Percentiles rank a stretch among this genome's conserved stretches.
Conservation (phyloP, 176 grass and related monocot species). For the Juncus inflexus region DNA sequence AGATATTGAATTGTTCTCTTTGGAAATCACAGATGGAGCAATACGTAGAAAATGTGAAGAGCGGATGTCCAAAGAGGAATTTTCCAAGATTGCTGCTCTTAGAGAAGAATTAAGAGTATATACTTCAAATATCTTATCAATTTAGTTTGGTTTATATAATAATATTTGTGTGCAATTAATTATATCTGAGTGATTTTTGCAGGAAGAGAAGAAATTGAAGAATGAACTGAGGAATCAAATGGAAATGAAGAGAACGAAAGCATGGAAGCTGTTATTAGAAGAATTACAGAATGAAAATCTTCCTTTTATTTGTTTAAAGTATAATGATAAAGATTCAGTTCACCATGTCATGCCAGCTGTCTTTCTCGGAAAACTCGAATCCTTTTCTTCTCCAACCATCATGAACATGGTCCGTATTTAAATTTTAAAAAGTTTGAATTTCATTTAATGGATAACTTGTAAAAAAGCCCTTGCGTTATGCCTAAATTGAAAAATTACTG, state of each 20-base stretch:
- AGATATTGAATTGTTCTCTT: slow-evolving; percentile 73
- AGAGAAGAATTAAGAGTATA: slow-evolving; percentile 73
- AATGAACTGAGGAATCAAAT: slow-evolving; percentile 74
- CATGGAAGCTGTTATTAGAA: slow-evolving; percentile 76
- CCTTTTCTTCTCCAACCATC: slow-evolving; percentile 56
- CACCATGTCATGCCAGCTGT: slow-evolving; percentile 81
- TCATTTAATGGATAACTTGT: too few species aligned
- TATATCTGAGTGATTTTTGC: slow-evolving; percentile 16
- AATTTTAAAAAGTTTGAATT: too few species aligned
- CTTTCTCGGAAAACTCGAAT: slow-evolving; percentile 68
- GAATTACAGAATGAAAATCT: slow-evolving; percentile 72
- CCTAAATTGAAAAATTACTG: too few species aligned
- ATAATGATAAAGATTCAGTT: slow-evolving; percentile 95
- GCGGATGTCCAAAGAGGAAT: slow-evolving; percentile 68
- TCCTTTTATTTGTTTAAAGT: slow-evolving; percentile 96
- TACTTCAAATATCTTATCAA: neutral
- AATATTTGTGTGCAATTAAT: neutral
- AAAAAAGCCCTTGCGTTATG: too few species aligned
- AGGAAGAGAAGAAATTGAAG: slow-evolving; percentile 77
- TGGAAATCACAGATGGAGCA: slow-evolving; percentile 84
- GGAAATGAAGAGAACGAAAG: slow-evolving; percentile 86
- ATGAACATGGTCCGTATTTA: slow-evolving; percentile 36
- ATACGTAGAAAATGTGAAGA: slow-evolving; percentile 81
- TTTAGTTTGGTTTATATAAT: slow-evolving; percentile 3
- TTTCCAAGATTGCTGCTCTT: slow-evolving; percentile 78